Evolutionary conservation across 2,329 filamentous ascomycete genomes (phyloP), one percentile per base, ranked within the genome.

Genomic region (Epichloe baconii): DNA sequence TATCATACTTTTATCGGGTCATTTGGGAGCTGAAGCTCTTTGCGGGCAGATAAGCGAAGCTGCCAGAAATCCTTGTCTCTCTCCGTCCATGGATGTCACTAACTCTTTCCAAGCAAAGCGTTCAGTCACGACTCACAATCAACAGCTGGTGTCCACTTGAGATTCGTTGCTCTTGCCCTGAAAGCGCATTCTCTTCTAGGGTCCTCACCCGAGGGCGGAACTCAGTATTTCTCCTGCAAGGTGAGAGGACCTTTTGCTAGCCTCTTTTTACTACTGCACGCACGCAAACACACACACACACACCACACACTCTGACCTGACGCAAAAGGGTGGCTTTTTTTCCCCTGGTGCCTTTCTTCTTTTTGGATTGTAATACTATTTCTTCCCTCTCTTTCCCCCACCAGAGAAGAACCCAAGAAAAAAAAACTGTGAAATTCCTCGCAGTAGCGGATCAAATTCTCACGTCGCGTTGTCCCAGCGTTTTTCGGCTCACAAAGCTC

Each of bases 281-380:
- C 40, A 42, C 17, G 17, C 38, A 44, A 34, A 12, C 40, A 49
- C 34, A 17, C 17, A 17, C 17, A 17, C 17, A n/a, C 17, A 17
- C 17, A 10, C 26, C 31, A 17, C 17, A 42, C 15, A 36, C 35
- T 44, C 31, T 14, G 4, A n/a, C n/a, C 31, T 14, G 4, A 21
- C n/a, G 26, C 31, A 45, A 37, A n/a, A 48, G 40, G 15, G 44
- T 35, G 51, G 34, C 35, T 15, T 15, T 40, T 44, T 19, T 40
- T 1, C n/a, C 15, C 19, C 42, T 21, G 48, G 19, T 40, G 19
- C 23, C 17, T 45, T 34, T 44, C 23, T 44, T 36, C 38, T 34
- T 52, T 51, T 53, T 53, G 52, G 52, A 50, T 45, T 43, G 41
- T 46, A 44, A 45, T 35, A 19, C 26, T 44, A 46, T 51, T 7